Evolutionary conservation across 805 yeast genomes (phyloP), one percentile per base, ranked within the genome.

Genomic region (Metschnikowia borealis): DNA sequence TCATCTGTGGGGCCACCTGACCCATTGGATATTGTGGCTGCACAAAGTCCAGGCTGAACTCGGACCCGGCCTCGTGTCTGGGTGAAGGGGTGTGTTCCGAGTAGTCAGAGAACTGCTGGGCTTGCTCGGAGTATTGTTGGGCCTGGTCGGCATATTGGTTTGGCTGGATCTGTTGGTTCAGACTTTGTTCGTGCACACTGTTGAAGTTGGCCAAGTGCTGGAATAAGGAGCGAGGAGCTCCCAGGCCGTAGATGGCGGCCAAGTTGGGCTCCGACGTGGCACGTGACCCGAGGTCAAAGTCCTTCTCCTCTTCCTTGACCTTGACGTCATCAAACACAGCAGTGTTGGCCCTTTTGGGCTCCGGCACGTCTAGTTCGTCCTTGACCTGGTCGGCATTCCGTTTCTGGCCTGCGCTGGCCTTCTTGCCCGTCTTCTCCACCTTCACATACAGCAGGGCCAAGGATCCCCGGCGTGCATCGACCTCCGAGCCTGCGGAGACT

Each of bases 261-360:
- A 60, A 47, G 59, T 57, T 59, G 17, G 63, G 63, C 13, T 51
- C 59, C 1, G 62, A 58, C 10, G 54, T 49, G 26, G 62, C 61
- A 2, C 63, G 56, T 32, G 49, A 42, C 23, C 54, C 50, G 21
- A 57, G 38, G 38, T 54, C 60, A 33, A 56, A 54, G 17, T 43
- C 45, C 36, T 37, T 29, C 2, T 39, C 49, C 35, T 54, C 48
- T 2, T 26, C 6, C 11, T 13, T 15, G 41, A 58, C 26, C 37
- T n/a, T 48, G 31, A 49, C 35, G 23, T 48, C 50, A 20, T 15
- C 38, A 44, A 48, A 44, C 3, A 15, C 8, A 4, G 11, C 36
- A 5, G 29, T 20, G 21, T 18, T 15, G 8, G 5, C 15, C 23
- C 39, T 17, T 51, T 42, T 44, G 50, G 58, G n/a, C 52, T 53